phyloP scores from a whole-genome alignment of 805 yeast species.

The Saccharomycopsis sp. region DNA sequence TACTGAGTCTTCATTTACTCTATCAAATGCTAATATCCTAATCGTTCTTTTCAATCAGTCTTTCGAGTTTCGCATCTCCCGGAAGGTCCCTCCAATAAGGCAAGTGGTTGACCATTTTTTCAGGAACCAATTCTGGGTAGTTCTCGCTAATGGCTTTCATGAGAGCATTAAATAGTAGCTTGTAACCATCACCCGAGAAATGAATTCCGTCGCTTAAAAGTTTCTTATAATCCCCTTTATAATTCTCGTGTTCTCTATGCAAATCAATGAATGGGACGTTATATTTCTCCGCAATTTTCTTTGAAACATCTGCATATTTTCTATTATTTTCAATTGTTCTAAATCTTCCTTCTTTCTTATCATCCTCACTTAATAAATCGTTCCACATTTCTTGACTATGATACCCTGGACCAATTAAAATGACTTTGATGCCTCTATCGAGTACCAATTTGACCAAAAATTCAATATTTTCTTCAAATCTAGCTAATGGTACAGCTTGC shows the following conservation, averaged over 20 bases:
- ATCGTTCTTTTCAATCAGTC: too few species aligned
- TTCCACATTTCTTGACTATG: slow-evolving; percentile 43
- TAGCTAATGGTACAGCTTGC: slow-evolving; percentile 45
- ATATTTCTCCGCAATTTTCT: slow-evolving; percentile 37
- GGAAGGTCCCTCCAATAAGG: slow-evolving; percentile 36
- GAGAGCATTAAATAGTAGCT: slow-evolving; percentile 40
- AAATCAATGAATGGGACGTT: slow-evolving; percentile 54
- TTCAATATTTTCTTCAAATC: slow-evolving; percentile 42
- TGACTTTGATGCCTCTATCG: slow-evolving; percentile 39
- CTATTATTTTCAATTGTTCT: slow-evolving; percentile 41
- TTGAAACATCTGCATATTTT: slow-evolving; percentile 45
- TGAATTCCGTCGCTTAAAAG: slow-evolving; percentile 54
- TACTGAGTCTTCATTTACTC: too few species aligned
- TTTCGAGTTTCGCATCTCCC: too few species aligned
- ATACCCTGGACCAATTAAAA: slow-evolving; percentile 58
- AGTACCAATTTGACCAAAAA: slow-evolving; percentile 35
- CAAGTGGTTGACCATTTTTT: slow-evolving; percentile 30
- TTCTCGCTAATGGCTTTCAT: slow-evolving; percentile 30
- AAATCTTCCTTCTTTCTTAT: slow-evolving; percentile 32
- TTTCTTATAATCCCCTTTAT: slow-evolving; percentile 34
- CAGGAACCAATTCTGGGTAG: slow-evolving; percentile 46
- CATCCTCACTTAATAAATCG: slow-evolving; percentile 29
- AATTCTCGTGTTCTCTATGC: slow-evolving; percentile 35
- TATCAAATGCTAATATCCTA: too few species aligned
- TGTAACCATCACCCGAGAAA: slow-evolving; percentile 48